Base-by-base conservation (phyloP, 2,329 filamentous ascomycete genomes). In the Phyllosticta citribraziliensis region DNA sequence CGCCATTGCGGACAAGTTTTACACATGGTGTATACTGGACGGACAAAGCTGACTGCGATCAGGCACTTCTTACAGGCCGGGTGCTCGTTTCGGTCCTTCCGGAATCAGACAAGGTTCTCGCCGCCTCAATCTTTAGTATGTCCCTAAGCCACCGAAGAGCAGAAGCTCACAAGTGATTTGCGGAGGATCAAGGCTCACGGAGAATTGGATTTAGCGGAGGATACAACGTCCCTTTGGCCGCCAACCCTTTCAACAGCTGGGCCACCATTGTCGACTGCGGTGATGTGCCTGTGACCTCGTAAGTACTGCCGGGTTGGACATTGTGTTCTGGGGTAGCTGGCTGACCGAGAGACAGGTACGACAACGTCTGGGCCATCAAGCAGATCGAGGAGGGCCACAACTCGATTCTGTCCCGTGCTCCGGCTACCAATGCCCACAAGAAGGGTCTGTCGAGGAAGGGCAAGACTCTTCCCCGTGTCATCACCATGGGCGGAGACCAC, bases 321-420 rank as follows among this genome's bases (percentile, higher is more conserved):
- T 27, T 47, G 2, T 30, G 27, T 30, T 30, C 9, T 30, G 27
- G 27, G 27, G 2, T 30, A 8, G 27, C 27, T 30, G 27, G 6
- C 53, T 56, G 40, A 63, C 53, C 17, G 5, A 3, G 20, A 27
- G 12, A 12, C 56, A 90, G 87, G 35, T 92, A 92, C 67, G 90
- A 95, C 73, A 94, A 94, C 70, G 81, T 82, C 2, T 94, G 84
- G 74, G 91, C 90, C 8, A 84, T 95, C 24, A 82, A 87, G 64
- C 90, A 95, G 71, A 94, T 95, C 58, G 90, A 95, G 71, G 84
- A 93, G 73, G 90, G 90, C 9, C 90, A 95, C 75, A 87, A 88
- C 73, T 82, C 80, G 64, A 83, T 95, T 63, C 78, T 94, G 9
- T 87, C 86, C 64, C 86, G 89, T 40, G 74, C 80, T 1, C 90